Evolutionary conservation across 139 green algal species (phyloP).

Genomic region (Nannochloris sp.): DNA sequence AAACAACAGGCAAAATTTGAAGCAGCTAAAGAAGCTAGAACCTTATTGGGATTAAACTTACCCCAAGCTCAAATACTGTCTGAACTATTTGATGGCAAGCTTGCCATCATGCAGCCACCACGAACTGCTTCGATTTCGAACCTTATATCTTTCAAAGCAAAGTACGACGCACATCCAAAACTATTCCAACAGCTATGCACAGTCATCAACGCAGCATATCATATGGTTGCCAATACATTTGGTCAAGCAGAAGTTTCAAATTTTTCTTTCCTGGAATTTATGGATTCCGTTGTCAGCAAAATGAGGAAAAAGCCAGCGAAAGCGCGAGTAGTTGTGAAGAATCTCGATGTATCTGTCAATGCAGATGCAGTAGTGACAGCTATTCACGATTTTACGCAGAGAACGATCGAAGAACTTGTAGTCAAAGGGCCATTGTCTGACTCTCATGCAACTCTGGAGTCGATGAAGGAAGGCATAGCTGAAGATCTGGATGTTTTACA

Average conservation of each 20-base stretch:
- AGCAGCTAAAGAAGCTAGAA: slow-evolving; percentile 39
- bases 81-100: slow-evolving; percentile 28
- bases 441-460: slow-evolving; percentile 8
- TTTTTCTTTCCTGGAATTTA: slow-evolving; percentile 45
- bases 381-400: slow-evolving; percentile 46
- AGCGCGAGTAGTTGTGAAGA: slow-evolving; percentile 19
- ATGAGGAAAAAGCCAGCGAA: slow-evolving; percentile 57
- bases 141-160: slow-evolving; percentile 41
- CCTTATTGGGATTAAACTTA: slow-evolving; percentile 34
- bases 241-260: slow-evolving; percentile 10
- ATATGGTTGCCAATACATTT: slow-evolving; percentile 13
- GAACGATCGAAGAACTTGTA: slow-evolving; percentile 35
- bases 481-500: slow-evolving; percentile 57
- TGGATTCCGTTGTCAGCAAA: slow-evolving; percentile 38
- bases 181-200: slow-evolving; percentile 40
- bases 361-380: slow-evolving; percentile 44
- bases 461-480: slow-evolving; percentile 29
- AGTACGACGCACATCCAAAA: slow-evolving; percentile 17
- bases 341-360: slow-evolving; percentile 35
- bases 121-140: slow-evolving; percentile 31
- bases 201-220: slow-evolving; percentile 34
- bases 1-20: slow-evolving; percentile 36
- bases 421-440: slow-evolving; percentile 30
- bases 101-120: slow-evolving; percentile 30
- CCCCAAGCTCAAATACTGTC: slow-evolving; percentile 33